These are phyloP conservation scores for Pleodorina starrii DNA, from an alignment of 139 green algal species.

Conservation along the genomic window DNA sequence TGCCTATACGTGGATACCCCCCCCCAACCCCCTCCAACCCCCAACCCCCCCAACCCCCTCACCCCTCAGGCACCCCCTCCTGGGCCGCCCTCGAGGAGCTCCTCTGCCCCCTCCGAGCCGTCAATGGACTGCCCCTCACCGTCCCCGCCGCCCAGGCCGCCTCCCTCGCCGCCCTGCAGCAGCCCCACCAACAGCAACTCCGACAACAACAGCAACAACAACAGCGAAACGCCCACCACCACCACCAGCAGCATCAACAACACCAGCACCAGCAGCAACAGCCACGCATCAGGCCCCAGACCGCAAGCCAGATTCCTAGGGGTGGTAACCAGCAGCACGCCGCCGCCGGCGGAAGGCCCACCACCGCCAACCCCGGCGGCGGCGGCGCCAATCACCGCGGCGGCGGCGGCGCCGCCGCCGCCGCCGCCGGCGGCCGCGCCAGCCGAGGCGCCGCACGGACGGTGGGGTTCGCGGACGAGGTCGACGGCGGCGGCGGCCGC, in stretches of 20 bases:
- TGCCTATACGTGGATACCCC: too few species aligned
- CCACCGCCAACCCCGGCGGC: too few species aligned
- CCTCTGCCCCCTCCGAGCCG: slow-evolving; percentile 48
- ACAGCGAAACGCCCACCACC: neutral
- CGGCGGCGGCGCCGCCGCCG: neutral
- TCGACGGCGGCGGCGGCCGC: neutral
- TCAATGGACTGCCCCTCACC: slow-evolving; percentile 57
- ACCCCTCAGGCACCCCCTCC: neutral
- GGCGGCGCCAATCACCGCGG: too few species aligned
- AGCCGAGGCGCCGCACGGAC: neutral
- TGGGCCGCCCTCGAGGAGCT: slow-evolving; percentile 48
- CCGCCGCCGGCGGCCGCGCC: neutral
- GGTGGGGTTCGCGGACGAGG: neutral
- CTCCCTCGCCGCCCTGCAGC: slow-evolving; percentile 29
- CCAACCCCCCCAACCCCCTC: neutral
- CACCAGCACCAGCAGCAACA: neutral
- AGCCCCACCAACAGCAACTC: neutral
- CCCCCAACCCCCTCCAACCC: neutral
- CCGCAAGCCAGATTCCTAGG: too few species aligned
- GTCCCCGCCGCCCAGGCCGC: slow-evolving; percentile 5
- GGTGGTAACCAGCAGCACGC: neutral
- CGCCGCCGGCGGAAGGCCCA: too few species aligned
- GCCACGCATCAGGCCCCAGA: too few species aligned
- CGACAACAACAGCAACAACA: neutral
- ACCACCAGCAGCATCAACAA: neutral